A percentile compares a stretch with the other conserved stretches of the same genome.
Conservation (phyloP, 176 grass and related monocot genomes). For the Carex myosuroides region DNA sequence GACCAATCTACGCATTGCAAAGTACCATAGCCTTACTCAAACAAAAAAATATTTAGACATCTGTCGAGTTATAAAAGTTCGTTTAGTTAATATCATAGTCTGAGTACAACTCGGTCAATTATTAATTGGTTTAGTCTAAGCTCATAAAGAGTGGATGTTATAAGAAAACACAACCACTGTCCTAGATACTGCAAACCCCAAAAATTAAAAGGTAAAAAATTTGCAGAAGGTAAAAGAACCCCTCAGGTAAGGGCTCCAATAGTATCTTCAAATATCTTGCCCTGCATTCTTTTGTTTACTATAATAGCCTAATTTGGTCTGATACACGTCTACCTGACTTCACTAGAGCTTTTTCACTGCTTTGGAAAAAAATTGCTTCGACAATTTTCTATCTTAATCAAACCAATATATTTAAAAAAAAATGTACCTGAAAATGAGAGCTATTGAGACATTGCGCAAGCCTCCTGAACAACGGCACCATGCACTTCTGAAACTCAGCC, state of each 20-base stretch:
- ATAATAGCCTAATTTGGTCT: neutral
- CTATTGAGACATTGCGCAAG: constrained; percentile 76
- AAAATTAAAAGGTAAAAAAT: neutral
- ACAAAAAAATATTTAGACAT: neutral
- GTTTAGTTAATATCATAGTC: neutral
- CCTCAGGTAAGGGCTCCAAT: neutral
- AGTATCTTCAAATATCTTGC: neutral
- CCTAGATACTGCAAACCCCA: neutral
- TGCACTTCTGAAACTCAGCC: constrained; percentile 84
- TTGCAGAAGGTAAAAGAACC: neutral
- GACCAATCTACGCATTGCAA: no score
- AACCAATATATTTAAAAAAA: constrained; percentile 7
- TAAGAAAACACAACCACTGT: neutral
- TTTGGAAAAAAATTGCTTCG: neutral
- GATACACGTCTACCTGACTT: neutral
- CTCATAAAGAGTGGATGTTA: neutral
- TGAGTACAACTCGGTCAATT: neutral
- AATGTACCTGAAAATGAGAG: constrained; percentile 81
- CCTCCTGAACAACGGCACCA: constrained; percentile 63
- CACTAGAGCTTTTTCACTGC: neutral
- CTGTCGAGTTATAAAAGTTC: neutral
- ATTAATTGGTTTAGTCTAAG: neutral
- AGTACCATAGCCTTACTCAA: neutral
- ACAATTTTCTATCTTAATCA: neutral
- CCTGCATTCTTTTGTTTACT: neutral